Base-by-base conservation (phyloP, 345 rosid genomes). In the Syzygium aromaticum region DNA sequence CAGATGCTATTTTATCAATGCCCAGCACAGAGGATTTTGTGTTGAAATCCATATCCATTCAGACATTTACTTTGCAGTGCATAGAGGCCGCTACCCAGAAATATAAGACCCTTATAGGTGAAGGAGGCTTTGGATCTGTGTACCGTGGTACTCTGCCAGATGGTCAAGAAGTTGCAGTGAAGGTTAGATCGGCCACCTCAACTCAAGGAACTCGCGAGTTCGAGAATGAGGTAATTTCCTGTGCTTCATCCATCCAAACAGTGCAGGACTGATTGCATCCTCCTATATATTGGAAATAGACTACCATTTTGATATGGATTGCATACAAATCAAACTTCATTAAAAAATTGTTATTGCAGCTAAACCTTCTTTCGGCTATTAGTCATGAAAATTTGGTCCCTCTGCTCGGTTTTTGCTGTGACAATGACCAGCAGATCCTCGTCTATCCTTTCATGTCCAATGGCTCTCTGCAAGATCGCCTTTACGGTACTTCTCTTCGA, bases 391-490 rank as follows among this genome's bases (percentile, higher is more conserved):
- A 93, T 85, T 88, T 95, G 87, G 95, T 95, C 61, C 96, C 95
- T 83, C 94, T 95, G 88, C 91, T 95, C 53, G 97, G 97, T 87
- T 93, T 90, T 84, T 95, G 95, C 52, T 86, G 92, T 25, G 97
- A 95, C 86, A 91, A 92, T 64, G 97, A 95, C 77, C 96, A 95
- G 85, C 97, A 94, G 89, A 95, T 93, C 38, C 94, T 95, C 21
- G 93, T 95, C 56, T 95, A 95, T 89, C 95, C 95, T 61, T 94
- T 93, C 64, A 95, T 95, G 96, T 94, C 95, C 73, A 93, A 94
- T 90, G 97, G 97, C 86, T 94, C 97, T 85, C 90, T 93, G 64
- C 95, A 92, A 88, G 97, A 93, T 89, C 94, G 96, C 82, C 96
- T 95, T 85, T 93, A 94, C 40, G 96, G 97, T 95, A 94, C 33